Evolutionary conservation across 352 stramenopile species (phyloP).

Genomic region (Phytophthora boehmeriae): DNA sequence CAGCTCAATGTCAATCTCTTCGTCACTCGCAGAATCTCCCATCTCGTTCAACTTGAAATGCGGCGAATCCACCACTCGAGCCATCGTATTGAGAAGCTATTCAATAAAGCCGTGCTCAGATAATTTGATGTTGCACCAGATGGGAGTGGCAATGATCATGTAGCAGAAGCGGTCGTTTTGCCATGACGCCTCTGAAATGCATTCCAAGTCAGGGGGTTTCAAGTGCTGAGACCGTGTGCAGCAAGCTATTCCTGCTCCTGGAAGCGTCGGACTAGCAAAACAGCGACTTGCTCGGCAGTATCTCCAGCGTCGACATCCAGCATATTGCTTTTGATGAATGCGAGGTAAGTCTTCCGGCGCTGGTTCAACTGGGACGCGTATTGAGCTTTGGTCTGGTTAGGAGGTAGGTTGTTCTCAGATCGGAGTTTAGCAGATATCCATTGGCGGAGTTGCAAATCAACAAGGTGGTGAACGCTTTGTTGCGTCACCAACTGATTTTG

Average conservation of each 20-base stretch:
- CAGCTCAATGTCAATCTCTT: slow-evolving; percentile 43
- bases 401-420: slow-evolving; percentile 6
- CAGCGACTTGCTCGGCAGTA: slow-evolving; percentile 19
- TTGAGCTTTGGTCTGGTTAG: slow-evolving; percentile 14
- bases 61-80: slow-evolving; percentile 26
- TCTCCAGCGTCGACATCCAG: slow-evolving; percentile 1
- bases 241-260: slow-evolving; percentile 30
- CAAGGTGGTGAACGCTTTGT: slow-evolving; percentile 44
- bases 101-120: too few species aligned
- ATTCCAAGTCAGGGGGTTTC: slow-evolving; percentile 14
- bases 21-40: slow-evolving; percentile 24
- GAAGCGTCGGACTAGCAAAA: slow-evolving; percentile 34
- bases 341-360: slow-evolving; percentile 46
- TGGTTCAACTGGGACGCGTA: slow-evolving; percentile 48
- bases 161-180: slow-evolving; percentile 1
- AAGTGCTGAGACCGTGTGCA: slow-evolving; percentile 2
- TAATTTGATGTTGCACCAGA: too few species aligned
- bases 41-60: slow-evolving; percentile 15
- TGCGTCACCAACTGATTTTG: slow-evolving; percentile 39
- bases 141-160: slow-evolving; percentile 5
- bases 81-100: slow-evolving; percentile 10
- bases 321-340: slow-evolving; percentile 32
- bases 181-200: not conserved
- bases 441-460: slow-evolving; percentile 62
- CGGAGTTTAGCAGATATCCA: slow-evolving; percentile 58